phyloP scores from a whole-genome alignment of 208 protist genomes.

The Leishmania tarentolae region DNA sequence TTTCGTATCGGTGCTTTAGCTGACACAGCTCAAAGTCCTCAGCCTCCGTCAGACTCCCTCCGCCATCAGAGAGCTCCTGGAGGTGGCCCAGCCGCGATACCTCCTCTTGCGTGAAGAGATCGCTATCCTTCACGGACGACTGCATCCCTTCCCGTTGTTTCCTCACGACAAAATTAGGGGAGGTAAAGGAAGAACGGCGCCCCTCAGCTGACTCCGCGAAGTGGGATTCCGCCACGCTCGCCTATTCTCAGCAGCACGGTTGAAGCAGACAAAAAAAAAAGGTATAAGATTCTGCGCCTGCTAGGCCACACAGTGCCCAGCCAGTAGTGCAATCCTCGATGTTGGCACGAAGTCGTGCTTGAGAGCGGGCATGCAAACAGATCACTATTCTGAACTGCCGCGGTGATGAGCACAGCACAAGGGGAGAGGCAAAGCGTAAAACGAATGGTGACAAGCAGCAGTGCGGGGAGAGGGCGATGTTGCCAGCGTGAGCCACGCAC shows the following conservation, averaged over 20 bases:
- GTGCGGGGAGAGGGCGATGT: not conserved
- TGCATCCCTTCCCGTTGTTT: slow-evolving; percentile 3
- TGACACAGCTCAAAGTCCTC: slow-evolving; percentile 48
- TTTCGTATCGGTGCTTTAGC: slow-evolving; percentile 53
- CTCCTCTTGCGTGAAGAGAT: slow-evolving; percentile 56
- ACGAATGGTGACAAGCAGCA: not conserved
- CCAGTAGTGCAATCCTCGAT: not conserved
- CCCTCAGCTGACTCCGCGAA: not conserved
- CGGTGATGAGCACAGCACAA: not conserved
- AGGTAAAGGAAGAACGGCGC: not conserved
- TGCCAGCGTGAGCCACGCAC: not conserved
- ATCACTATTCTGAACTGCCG: not conserved
- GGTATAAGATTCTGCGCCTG: not conserved
- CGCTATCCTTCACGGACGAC: not conserved
- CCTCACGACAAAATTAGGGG: not conserved
- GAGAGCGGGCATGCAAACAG: not conserved
- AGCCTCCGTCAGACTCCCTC: slow-evolving; percentile 27
- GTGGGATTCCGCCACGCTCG: not conserved
- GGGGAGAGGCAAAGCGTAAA: not conserved
- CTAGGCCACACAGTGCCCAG: not conserved
- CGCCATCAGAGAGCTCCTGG: slow-evolving; percentile 23
- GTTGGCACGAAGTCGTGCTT: not conserved
- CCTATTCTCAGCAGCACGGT: not conserved
- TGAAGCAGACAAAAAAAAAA: not conserved
- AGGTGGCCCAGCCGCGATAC: slow-evolving; percentile 48